Evolutionary conservation across 1,139 yeast genomes (phyloP).

Genomic region (Suhomyces yuchorum): DNA sequence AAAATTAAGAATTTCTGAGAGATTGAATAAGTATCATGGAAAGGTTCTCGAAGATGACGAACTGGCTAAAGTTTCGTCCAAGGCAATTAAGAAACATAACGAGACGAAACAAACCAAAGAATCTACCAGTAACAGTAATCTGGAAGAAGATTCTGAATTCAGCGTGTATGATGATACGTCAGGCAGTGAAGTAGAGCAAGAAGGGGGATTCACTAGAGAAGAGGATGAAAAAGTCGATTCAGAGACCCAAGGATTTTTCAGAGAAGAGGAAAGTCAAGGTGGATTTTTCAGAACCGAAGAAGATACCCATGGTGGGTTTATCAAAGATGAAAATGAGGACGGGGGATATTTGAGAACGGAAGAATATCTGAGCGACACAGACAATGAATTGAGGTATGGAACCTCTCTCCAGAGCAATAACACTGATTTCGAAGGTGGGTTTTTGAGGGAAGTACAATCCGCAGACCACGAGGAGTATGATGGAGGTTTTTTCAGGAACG

Average conservation of each 20-base stretch:
- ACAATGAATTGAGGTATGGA: constrained; percentile 8
- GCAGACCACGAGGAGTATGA: neutral
- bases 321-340: constrained; percentile 11
- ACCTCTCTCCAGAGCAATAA: neutral
- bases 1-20: constrained; percentile 68
- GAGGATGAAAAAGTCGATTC: constrained; percentile 8
- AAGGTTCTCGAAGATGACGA: constrained; percentile 35
- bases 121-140: neutral
- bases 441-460: constrained; percentile 1
- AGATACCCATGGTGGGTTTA: neutral
- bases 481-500: neutral
- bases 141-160: constrained; percentile 7
- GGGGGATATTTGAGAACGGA: constrained; percentile 18
- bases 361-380: constrained; percentile 9
- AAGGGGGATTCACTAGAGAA: constrained; percentile 13
- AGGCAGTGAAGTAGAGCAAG: constrained; percentile 15
- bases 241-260: constrained; percentile 4
- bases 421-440: constrained; percentile 2
- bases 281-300: constrained; percentile 16
- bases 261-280: constrained; percentile 7
- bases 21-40: constrained; percentile 72
- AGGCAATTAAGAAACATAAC: neutral
- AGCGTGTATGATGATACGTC: constrained; percentile 17
- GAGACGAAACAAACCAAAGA: neutral
- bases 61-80: neutral